Conservation (phyloP, 768 basidiomycete species). For the Pisolithus albus region DNA sequence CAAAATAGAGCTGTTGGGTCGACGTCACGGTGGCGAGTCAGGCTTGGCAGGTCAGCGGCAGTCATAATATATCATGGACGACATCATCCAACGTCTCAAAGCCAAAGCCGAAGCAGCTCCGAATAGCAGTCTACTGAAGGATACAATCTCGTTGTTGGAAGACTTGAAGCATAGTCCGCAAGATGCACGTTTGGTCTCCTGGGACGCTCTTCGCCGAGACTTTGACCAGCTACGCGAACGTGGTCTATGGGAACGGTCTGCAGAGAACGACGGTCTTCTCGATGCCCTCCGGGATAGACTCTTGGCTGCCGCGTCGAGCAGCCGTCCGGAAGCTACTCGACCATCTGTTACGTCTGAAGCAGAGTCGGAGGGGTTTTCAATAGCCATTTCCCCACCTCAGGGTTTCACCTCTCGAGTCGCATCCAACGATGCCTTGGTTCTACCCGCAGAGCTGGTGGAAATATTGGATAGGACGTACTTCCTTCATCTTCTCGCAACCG, state of each 20-base stretch:
- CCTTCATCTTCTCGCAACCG: slow-evolving; percentile 59
- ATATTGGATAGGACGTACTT: slow-evolving; percentile 56
- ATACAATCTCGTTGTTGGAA: slow-evolving; percentile 13
- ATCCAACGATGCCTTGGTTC: slow-evolving; percentile 19
- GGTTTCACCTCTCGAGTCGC: slow-evolving; percentile 13
- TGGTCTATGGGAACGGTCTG: slow-evolving; percentile 20
- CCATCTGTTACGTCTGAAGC: not conserved
- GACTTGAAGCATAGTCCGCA: slow-evolving; percentile 19
- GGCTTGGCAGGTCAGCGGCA: not conserved
- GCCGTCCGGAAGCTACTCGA: not conserved
- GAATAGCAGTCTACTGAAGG: slow-evolving; percentile 13
- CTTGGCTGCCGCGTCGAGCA: slow-evolving; percentile 8
- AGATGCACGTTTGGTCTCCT: slow-evolving; percentile 13
- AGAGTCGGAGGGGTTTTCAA: slow-evolving; percentile 7
- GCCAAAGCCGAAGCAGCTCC: slow-evolving; percentile 6
- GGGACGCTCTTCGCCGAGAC: slow-evolving; percentile 16
- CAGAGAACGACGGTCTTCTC: slow-evolving; percentile 23
- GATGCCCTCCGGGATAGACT: slow-evolving; percentile 14
- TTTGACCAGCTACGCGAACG: slow-evolving; percentile 18
- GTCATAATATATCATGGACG: slow-evolving; percentile 15
- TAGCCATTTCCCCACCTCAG: slow-evolving; percentile 12
- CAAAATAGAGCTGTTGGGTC: too few relatives aligned
- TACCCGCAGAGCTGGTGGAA: slow-evolving; percentile 53
- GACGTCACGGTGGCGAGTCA: too few relatives aligned
- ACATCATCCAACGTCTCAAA: slow-evolving; percentile 22